Percentiles rank a stretch among this genome's conserved stretches.
Conservation (phyloP, 2,329 filamentous ascomycete species). For the Fusarium stilboides region DNA sequence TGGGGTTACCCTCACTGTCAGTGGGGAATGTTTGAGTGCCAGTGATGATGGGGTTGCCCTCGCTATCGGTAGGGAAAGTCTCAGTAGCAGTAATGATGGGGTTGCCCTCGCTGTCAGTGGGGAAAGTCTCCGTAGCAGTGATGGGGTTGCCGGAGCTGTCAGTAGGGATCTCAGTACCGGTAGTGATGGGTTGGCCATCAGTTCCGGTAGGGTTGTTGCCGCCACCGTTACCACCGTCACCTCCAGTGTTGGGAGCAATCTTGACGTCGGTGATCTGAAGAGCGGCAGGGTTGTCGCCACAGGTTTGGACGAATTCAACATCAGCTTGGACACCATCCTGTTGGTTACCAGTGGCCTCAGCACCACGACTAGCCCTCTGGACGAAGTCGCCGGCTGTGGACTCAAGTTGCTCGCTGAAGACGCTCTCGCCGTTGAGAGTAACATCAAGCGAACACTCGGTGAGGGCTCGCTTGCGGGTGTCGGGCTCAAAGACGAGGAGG, state of each 20-base stretch:
- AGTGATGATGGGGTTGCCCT: too few relatives aligned
- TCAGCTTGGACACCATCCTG: accelerated
- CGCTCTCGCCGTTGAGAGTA: not conserved
- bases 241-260: slow-evolving; percentile 50
- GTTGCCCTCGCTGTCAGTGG: not conserved
- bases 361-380: accelerated
- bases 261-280: not conserved
- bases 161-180: slow-evolving; percentile 47
- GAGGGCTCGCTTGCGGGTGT: slow-evolving; percentile 11
- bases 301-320: slow-evolving; percentile 23
- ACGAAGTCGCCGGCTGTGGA: not conserved
- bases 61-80: not conserved
- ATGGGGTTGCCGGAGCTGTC: slow-evolving; percentile 45
- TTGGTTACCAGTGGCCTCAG: not conserved
- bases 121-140: slow-evolving; percentile 39
- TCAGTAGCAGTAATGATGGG: not conserved
- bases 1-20: too few relatives aligned
- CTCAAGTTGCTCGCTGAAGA: not conserved
- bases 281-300: not conserved
- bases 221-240: not conserved
- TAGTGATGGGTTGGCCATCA: slow-evolving; percentile 52
- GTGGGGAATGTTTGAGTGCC: slow-evolving; percentile 1
- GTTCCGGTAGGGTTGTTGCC: not conserved
- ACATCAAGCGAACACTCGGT: slow-evolving; percentile 20
- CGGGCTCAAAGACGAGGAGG: not conserved